Evolutionary conservation across 495 filamentous ascomycete species (phyloP).

Genomic region (Xylaria sp.): DNA sequence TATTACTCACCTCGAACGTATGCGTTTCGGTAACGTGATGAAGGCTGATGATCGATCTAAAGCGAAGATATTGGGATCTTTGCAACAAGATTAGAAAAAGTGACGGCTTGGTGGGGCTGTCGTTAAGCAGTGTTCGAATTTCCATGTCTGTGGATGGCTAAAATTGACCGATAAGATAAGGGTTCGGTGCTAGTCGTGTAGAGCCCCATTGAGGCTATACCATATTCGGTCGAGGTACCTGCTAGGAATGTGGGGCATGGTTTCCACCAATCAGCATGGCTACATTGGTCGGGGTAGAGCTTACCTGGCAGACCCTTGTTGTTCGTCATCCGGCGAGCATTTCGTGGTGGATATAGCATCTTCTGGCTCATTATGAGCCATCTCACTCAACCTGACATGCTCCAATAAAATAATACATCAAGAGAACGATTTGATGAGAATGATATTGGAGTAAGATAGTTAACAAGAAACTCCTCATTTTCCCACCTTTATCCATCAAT

Average conservation of each 20-base stretch:
- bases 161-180: constrained; percentile 31
- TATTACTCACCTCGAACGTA: constrained; percentile 31
- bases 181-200: background rate
- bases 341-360: constrained; percentile 11
- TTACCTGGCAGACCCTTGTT: background rate
- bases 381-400: constrained; percentile 2
- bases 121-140: constrained; percentile 28
- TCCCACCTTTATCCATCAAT: background rate
- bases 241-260: background rate
- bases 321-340: constrained; percentile 24
- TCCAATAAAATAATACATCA: background rate
- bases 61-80: constrained; percentile 11
- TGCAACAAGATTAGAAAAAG: constrained; percentile 20
- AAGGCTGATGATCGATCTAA: constrained; percentile 25
- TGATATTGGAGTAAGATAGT: background rate
- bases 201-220: background rate
- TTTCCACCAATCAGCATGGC: background rate
- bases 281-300: background rate
- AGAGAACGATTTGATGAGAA: background rate
- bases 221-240: background rate
- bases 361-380: constrained; percentile 22
- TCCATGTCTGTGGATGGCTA: constrained; percentile 19
- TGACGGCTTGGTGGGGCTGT: constrained; percentile 19
- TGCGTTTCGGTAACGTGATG: constrained; percentile 38
- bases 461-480: background rate